phyloP scores from a whole-genome alignment of 2,329 filamentous ascomycete genomes.

The Trichoderma polysporum region DNA sequence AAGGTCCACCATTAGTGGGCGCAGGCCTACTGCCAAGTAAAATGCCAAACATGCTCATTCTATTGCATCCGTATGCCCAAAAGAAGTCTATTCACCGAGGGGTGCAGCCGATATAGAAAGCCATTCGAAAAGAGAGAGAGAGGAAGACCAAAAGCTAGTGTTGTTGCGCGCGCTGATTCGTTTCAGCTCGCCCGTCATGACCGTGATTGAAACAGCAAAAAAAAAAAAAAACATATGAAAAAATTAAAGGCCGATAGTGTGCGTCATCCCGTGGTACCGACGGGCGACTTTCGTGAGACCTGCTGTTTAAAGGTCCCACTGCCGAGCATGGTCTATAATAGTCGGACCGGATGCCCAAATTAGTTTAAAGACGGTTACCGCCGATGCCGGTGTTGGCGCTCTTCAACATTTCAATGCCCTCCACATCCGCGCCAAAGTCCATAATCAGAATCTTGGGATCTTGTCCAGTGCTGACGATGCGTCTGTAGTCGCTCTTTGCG shows the following conservation, averaged over 20 bases:
- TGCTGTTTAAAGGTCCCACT: conserved; percentile 10
- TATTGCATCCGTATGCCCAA: conserved; percentile 2
- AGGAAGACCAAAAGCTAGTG: not conserved
- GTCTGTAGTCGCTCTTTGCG: conserved; percentile 91
- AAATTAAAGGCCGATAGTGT: not conserved
- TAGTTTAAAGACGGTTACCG: conserved; percentile 30
- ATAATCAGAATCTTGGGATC: conserved; percentile 89
- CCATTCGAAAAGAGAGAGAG: not conserved
- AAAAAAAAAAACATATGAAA: not conserved
- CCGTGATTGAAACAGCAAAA: not conserved
- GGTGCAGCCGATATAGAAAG: conserved; percentile 4
- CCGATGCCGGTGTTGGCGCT: conserved; percentile 33
- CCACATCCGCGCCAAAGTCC: conserved; percentile 74
- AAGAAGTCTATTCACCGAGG: conserved; percentile 8
- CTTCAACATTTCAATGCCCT: conserved; percentile 59
- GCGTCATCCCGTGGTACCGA: not conserved
- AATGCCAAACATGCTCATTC: conserved; percentile 10
- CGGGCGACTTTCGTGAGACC: conserved; percentile 1
- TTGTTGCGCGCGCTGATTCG: not conserved
- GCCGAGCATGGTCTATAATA: conserved; percentile 6
- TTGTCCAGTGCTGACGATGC: conserved; percentile 93
- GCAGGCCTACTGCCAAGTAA: not conserved
- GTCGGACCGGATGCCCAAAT: conserved; percentile 22
- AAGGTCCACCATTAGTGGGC: not conserved
- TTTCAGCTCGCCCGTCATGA: not conserved